A percentile compares a stretch with the other conserved stretches of the same genome.
These are phyloP conservation scores for Curvularia hawaiiensis DNA, from an alignment of 2,329 filamentous ascomycete species.

Conservation along the genomic window DNA sequence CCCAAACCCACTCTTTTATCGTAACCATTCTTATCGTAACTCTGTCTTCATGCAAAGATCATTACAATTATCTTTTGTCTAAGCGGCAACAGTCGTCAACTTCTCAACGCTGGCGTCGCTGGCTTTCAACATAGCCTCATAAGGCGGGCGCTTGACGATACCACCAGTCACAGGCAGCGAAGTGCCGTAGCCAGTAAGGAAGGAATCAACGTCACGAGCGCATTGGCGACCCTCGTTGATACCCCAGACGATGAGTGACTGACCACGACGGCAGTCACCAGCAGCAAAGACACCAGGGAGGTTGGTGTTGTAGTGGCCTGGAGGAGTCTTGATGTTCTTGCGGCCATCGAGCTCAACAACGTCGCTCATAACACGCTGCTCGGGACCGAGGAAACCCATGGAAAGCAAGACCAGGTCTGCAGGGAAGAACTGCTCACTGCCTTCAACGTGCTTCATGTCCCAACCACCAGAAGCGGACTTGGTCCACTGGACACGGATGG, in stretches of 20 bases:
- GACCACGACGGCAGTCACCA: conserved; percentile 91
- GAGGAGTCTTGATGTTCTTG: conserved; percentile 94
- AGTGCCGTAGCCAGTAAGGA: conserved; percentile 76
- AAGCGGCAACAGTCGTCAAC: conserved; percentile 47
- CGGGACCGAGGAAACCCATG: conserved; percentile 96
- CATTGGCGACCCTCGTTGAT: conserved; percentile 97
- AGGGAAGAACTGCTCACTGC: conserved; percentile 93
- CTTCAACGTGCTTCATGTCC: conserved; percentile 98
- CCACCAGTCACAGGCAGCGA: conserved; percentile 88
- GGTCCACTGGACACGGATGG: conserved; percentile 93
- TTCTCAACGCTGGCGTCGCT: conserved; percentile 47
- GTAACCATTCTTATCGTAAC: conserved; percentile 8
- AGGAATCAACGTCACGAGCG: conserved; percentile 89
- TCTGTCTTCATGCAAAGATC: conserved; percentile 10
- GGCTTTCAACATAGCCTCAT: conserved; percentile 64
- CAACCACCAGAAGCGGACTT: conserved; percentile 87
- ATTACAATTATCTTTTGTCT: conserved; percentile 17
- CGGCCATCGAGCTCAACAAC: conserved; percentile 87
- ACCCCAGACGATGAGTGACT: conserved; percentile 96
- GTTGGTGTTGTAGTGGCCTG: conserved; percentile 88
- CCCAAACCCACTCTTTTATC: conserved; percentile 6
- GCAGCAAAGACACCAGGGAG: conserved; percentile 88
- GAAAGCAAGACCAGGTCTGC: conserved; percentile 92
- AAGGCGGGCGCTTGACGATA: conserved; percentile 83
- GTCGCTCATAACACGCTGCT: conserved; percentile 85